Base-by-base conservation (phyloP, 2,329 filamentous ascomycete species). In the Madurella mycetomatis region DNA sequence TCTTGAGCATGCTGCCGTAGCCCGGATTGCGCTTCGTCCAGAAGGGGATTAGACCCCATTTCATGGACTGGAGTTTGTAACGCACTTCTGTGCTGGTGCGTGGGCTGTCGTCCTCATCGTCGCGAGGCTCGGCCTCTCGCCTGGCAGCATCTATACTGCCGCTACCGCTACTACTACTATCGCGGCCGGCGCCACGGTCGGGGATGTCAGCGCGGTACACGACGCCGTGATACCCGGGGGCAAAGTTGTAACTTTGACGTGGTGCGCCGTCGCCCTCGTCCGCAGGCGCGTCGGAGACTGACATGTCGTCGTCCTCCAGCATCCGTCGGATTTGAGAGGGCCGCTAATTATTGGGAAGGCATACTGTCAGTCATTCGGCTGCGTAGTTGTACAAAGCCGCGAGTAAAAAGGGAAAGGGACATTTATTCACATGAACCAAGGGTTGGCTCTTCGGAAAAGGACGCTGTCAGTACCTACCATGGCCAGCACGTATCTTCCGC, bases 1-100 rank as follows among this genome's bases (percentile, higher is more conserved):
- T 96, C 66, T 87, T 90, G 77, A 95, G 79, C 69, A 90, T 78
- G 1, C 84, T 84, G 25, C 81, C 78, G 65, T 94, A 92, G 65
- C 90, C 84, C 0, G 90, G 89, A 49, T 85, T 85, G 12, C 86
- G 80, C 73, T 92, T 95, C 3, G 89, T 95, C 92, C 92, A 97
- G 70, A 87, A 96, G 0, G 94, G 92, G 13, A 97, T 78, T 7
- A 99, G 79, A 0, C 92, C 94, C 94, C 94, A 99, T 79, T 90
- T 92, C 88, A 97, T 97, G 2, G 85, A 79, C 68, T 96, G 91
- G 9, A 99, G 75, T 69, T 88, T 92, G 74, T 95, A 96, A 61
- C 73, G 83, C 15, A 13, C 46, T 17, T 16, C 13, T 13, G 4
- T 13, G 5, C 37, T n/a, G 9, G 15, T 44, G 32, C 2, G 31